phyloP scores from a whole-genome alignment of 768 basidiomycete genomes.

The Chlorophyllum brunneum region DNA sequence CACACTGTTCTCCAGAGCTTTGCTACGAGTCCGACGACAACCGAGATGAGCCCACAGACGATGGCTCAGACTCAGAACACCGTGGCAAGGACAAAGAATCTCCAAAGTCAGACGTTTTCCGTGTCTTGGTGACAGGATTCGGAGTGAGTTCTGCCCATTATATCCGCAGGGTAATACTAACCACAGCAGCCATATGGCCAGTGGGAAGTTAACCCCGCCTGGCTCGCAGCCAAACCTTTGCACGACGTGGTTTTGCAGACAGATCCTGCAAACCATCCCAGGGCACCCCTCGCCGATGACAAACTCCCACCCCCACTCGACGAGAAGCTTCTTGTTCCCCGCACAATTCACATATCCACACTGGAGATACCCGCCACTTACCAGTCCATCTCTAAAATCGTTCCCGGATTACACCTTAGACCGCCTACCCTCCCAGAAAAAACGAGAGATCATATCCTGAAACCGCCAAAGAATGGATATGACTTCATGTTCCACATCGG shows the following conservation, averaged over 20 bases:
- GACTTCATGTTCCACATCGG: constrained; percentile 73
- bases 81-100: neutral
- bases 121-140: constrained; percentile 34
- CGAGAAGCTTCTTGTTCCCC: constrained; percentile 22
- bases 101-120: constrained; percentile 18
- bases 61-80: neutral
- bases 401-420: constrained; percentile 56
- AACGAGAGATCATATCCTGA: constrained; percentile 27
- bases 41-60: neutral
- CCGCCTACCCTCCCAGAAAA: constrained; percentile 48
- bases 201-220: constrained; percentile 62
- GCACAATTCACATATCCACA: constrained; percentile 56
- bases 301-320: constrained; percentile 8
- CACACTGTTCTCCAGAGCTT: no score
- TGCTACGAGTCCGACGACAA: no score
- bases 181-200: constrained; percentile 50
- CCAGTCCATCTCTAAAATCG: constrained; percentile 46
- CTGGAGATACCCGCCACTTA: constrained; percentile 59
- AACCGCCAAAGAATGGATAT: constrained; percentile 47
- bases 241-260: constrained; percentile 50
- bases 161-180: constrained; percentile 11
- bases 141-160: constrained; percentile 24
- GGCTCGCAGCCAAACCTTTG: constrained; percentile 63
- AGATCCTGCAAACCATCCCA: constrained; percentile 26
- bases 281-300: constrained; percentile 4